Base-by-base conservation (phyloP, 768 basidiomycete genomes). In the Tylopilus plumbeoviolaceoides region DNA sequence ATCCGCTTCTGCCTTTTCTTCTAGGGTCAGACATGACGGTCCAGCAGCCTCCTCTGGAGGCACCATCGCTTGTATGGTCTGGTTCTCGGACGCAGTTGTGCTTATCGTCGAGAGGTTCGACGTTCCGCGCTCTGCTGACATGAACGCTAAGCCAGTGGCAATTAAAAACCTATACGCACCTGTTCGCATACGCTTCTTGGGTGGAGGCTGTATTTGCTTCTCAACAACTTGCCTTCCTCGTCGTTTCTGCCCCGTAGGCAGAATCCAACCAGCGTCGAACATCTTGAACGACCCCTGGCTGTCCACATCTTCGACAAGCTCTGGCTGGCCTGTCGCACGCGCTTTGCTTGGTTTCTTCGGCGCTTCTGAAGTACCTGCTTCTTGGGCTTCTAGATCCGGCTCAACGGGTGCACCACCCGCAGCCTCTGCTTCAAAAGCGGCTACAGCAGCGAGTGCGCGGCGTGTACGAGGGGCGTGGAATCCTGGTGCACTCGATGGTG, bases 251-350 rank as follows among this genome's bases (percentile, higher is more conserved):
- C 87, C 89, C 3, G 82, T 74, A 21, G 91, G 89, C 14, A 95
- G 70, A 8, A 95, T 90, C 92, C 91, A 95, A 1, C 93, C 93
- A 21, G 76, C 74, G 53, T 97, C 86, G 71, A 95, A 95, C 71
- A 85, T 70, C 63, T 75, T 80, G 75, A 95, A 97, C 18, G 85
- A 85, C 40, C 79, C 79, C 50, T 81, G 78, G 40, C 79, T 77
- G 63, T 87, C 87, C 30, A 95, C 82, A 39, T 83, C 75, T n/a
- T 83, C 78, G 3, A 91, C 84, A 49, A 88, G 63, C 2, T 75
- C 74, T 14, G 73, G 57, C 44, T 69, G 66, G 53, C 70, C 62
- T 21, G 50, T 15, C 35, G 25, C 17, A 17, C 67, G 69, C 27
- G 31, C 35, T 39, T 64, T 57, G 58, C 54, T n/a, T 57, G 58